Evolutionary conservation across 2,329 filamentous ascomycete genomes (phyloP), one percentile per base, ranked within the genome.

Genomic region (Exserohilum turcica): DNA sequence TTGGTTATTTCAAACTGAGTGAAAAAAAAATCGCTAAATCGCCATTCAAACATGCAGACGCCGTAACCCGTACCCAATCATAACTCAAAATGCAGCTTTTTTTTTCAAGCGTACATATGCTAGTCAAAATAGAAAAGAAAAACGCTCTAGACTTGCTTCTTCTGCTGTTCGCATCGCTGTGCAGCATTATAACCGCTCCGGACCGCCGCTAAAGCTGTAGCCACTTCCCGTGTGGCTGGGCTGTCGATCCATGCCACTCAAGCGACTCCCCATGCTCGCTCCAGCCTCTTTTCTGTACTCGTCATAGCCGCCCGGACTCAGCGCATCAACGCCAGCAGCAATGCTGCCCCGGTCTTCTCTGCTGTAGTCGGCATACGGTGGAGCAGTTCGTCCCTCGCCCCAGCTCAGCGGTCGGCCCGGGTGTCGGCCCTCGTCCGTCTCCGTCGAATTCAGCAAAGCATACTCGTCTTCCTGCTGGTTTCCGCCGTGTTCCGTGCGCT

Each of bases 391-490:
- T 21, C 72, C 66, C 13, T 72, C 71, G 19, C 72, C 74, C 71
- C 72, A 77, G 46, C 74, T 75, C 21, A 75, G 49, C 9, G 74
- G 74, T 5, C 75, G 49, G 1, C 75, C 75, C 0, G 76, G 76
- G 54, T 77, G 76, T 43, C 68, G 57, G 6, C 72, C 72, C 18
- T 74, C 71, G 13, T 76, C 72, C 15, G 72, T 73, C n/a, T 76
- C 72, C 2, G 68, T 72, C 12, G 59, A 64, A 43, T 82, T 77
- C 9, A 84, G 68, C 5, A 82, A 71, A 9, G 80, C 79, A 54
- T 83, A 82, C 48, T 78, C 76, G 50, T 79, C 77, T 57, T 83
- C 80, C 44, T 81, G 77, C 43, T 80, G 77, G 31, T 75, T 76
- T 32, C 74, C 72, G 52, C 74, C 75, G 43, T 68, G 74, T 46